These are phyloP conservation scores for Colletotrichum lini DNA, from an alignment of 2,329 filamentous ascomycete species.

Conservation along the genomic window DNA sequence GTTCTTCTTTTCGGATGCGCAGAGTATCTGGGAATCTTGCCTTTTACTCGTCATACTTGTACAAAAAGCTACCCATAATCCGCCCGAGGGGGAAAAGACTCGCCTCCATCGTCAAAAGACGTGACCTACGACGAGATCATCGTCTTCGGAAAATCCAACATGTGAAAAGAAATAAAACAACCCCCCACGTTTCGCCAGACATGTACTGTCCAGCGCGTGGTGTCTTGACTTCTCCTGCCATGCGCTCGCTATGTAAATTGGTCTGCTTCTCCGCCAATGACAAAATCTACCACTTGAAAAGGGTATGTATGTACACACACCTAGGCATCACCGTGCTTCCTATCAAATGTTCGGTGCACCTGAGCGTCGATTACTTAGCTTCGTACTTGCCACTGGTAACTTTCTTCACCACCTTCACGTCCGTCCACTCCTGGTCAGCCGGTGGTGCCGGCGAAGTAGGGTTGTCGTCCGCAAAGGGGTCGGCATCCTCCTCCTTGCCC, in stretches of 20 bases:
- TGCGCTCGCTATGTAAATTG: slow-evolving; percentile 42
- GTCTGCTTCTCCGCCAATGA: slow-evolving; percentile 18
- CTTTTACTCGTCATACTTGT: slow-evolving; percentile 34
- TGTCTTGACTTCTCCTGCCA: slow-evolving; percentile 21
- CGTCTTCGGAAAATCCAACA: slow-evolving; percentile 15
- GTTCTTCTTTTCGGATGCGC: not conserved
- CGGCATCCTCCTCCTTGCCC: slow-evolving; percentile 67
- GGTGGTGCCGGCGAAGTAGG: slow-evolving; percentile 43
- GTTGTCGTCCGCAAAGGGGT: slow-evolving; percentile 77
- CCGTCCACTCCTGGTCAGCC: slow-evolving; percentile 70
- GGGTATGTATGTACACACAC: slow-evolving; percentile 37
- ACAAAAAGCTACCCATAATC: slow-evolving; percentile 35
- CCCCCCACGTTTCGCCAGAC: slow-evolving; percentile 17
- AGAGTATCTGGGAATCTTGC: not conserved
- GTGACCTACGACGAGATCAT: slow-evolving; percentile 1
- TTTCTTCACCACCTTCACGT: slow-evolving; percentile 76
- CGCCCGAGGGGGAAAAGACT: not conserved
- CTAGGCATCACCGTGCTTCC: slow-evolving; percentile 7
- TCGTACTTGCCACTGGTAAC: slow-evolving; percentile 84
- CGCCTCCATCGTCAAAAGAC: slow-evolving; percentile 3
- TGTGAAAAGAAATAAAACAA: not conserved
- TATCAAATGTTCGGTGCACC: slow-evolving; percentile 6
- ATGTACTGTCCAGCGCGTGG: slow-evolving; percentile 13
- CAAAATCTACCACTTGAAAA: slow-evolving; percentile 33
- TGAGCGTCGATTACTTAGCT: slow-evolving; percentile 56